Percentiles rank a stretch among this genome's conserved stretches.
Evolutionary conservation across 257 asterid species (phyloP).

Genomic region (Solanum ahanhuiri): DNA sequence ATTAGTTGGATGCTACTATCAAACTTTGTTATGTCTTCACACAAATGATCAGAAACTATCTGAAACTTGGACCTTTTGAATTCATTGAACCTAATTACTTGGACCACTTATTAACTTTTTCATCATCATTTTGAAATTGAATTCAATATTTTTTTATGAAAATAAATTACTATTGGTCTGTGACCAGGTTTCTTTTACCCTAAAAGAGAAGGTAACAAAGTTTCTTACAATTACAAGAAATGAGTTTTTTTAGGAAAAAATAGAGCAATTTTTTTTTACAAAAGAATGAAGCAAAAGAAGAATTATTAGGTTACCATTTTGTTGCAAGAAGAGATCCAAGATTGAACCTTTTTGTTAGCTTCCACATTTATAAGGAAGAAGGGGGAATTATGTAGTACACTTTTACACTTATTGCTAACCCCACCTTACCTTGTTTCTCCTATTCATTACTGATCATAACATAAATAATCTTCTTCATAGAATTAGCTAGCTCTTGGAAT

Average conservation of each 20-base stretch:
- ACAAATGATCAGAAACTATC: not conserved
- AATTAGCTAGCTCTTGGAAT: not conserved
- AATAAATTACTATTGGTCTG: conserved; percentile 2
- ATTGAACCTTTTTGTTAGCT: not conserved
- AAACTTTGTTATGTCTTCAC: conserved; percentile 1
- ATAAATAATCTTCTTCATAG: not conserved
- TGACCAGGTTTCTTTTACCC: conserved; percentile 23
- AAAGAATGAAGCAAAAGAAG: conserved; percentile 14
- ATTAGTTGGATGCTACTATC: conserved; percentile 4
- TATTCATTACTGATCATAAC: not conserved
- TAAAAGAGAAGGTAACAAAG: conserved; percentile 15
- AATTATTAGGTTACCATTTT: conserved; percentile 23
- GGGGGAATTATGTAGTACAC: conserved; percentile 2
- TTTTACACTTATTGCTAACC: not conserved
- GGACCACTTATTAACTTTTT: conserved; percentile 1
- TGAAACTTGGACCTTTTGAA: not conserved
- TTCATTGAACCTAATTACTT: not conserved
- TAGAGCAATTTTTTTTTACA: not conserved
- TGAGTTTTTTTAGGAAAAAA: conserved; percentile 14
- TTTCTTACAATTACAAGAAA: conserved; percentile 4
- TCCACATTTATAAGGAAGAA: conserved; percentile 14
- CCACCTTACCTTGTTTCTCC: not conserved
- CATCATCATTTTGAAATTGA: not conserved
- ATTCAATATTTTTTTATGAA: not conserved
- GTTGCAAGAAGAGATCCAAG: conserved; percentile 20